Conservation (phyloP, 208 protist genomes). For the Leptomonas seymouri region DNA sequence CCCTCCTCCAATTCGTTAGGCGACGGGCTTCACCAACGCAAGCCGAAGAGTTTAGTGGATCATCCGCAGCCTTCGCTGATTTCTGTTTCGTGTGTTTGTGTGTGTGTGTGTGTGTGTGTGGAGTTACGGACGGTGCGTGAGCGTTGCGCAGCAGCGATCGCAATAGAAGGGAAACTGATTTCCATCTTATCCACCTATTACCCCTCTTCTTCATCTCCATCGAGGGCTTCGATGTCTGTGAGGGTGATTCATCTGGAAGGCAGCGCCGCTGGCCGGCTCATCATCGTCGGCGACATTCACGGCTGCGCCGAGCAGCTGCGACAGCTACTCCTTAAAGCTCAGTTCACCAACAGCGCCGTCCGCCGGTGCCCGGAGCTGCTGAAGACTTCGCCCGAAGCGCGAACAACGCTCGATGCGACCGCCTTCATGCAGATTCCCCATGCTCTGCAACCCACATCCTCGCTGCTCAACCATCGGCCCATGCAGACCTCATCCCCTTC, state of each 20-base stretch:
- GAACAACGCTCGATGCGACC: not conserved
- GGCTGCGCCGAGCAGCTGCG: constrained; percentile 67
- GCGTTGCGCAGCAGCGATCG: no score
- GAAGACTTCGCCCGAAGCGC: constrained; percentile 6
- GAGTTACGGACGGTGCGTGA: no score
- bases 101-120: no score
- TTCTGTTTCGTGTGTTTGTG: no score
- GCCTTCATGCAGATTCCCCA: constrained; percentile 1
- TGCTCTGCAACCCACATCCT: not conserved
- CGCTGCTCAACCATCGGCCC: constrained; percentile 1
- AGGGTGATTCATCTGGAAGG: constrained; percentile 28
- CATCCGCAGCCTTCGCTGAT: no score
- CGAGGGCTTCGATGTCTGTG: constrained; percentile 12
- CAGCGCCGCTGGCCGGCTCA: constrained; percentile 34
- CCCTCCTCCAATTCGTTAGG: no score
- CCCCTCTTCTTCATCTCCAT: not conserved
- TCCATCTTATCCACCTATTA: not conserved
- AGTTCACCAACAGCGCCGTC: constrained; percentile 42
- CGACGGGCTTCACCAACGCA: no score
- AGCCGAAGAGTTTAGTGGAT: no score
- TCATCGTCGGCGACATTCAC: constrained; percentile 85
- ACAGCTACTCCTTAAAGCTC: constrained; percentile 44
- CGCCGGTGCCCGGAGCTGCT: constrained; percentile 23
- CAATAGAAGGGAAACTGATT: no score
- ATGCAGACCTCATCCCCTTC: constrained; percentile 5